phyloP scores from a whole-genome alignment of 495 filamentous ascomycete genomes.

The Annulohypoxylon nitens region DNA sequence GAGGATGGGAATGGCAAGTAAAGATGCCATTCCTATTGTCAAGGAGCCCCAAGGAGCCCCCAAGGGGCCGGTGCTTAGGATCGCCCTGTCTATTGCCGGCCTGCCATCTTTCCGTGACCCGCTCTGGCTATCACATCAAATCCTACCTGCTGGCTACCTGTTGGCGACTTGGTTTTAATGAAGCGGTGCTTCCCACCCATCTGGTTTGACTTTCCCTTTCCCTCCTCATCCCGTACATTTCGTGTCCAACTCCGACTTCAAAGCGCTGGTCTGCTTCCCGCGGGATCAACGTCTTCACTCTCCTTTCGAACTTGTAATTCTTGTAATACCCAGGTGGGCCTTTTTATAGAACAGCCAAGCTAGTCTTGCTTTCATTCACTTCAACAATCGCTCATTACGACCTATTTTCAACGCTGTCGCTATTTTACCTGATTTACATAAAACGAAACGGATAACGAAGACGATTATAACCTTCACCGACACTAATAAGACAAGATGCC shows the following conservation, averaged over 20 bases:
- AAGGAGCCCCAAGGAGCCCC: conserved; percentile 36
- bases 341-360: conserved; percentile 59
- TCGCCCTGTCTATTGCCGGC: conserved; percentile 47
- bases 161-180: conserved; percentile 48
- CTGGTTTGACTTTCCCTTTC: conserved; percentile 45
- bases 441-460: conserved; percentile 48
- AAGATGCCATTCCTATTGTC: conserved; percentile 29
- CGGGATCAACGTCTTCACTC: conserved; percentile 58
- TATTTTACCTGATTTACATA: conserved; percentile 25
- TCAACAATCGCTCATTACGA: conserved; percentile 29
- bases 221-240: conserved; percentile 51
- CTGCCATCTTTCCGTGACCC: conserved; percentile 51
- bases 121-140: conserved; percentile 40
- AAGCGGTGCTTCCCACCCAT: conserved; percentile 54
- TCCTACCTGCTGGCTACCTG: conserved; percentile 26
- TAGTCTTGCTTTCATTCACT: conserved; percentile 58
- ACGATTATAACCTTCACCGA: conserved; percentile 31
- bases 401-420: conserved; percentile 35
- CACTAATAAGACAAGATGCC: conserved; percentile 58
- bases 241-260: conserved; percentile 56
- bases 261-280: conserved; percentile 71
- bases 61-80: conserved; percentile 46
- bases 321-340: conserved; percentile 59
- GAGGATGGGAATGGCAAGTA: conserved; percentile 29
- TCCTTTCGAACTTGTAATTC: conserved; percentile 58